phyloP scores from a whole-genome alignment of 306 rosid genomes.

The Dalbergia oliveri region DNA sequence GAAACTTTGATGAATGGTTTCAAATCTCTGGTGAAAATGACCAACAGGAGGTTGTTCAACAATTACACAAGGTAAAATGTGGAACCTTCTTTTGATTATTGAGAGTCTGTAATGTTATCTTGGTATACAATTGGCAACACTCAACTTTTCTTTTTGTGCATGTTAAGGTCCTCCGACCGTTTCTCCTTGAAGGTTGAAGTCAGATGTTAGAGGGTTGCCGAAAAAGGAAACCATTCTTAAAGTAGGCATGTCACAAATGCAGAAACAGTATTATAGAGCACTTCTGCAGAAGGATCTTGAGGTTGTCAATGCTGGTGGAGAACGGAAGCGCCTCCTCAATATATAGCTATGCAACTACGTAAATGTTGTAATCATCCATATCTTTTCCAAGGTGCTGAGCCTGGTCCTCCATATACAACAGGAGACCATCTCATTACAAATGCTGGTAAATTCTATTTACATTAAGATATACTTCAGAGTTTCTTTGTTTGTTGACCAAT shows the following conservation, averaged over 20 bases:
- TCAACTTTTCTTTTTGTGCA: constrained; percentile 31
- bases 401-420: constrained; percentile 98
- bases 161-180: constrained; percentile 92
- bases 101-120: constrained; percentile 16
- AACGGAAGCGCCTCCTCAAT: constrained; percentile 93
- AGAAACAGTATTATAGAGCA: constrained; percentile 92
- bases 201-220: constrained; percentile 97
- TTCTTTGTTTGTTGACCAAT: constrained; percentile 27
- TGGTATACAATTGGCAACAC: constrained; percentile 19
- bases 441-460: constrained; percentile 73
- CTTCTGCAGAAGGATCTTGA: constrained; percentile 97
- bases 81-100: constrained; percentile 32
- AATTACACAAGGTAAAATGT: constrained; percentile 85
- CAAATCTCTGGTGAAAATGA: constrained; percentile 99
- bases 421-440: constrained; percentile 92
- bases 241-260: constrained; percentile 99
- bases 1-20: constrained; percentile 99
- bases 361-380: constrained; percentile 99
- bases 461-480: constrained; percentile 30
- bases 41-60: constrained; percentile 99
- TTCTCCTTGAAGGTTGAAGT: constrained; percentile 97
- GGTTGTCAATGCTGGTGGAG: constrained; percentile 99
- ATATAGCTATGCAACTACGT: constrained; percentile 99
- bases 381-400: constrained; percentile 99
- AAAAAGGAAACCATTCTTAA: constrained; percentile 98